Evolutionary conservation across 257 asterid genomes (phyloP), one percentile per base, ranked within the genome.

Genomic region (Catharanthus roseus): DNA sequence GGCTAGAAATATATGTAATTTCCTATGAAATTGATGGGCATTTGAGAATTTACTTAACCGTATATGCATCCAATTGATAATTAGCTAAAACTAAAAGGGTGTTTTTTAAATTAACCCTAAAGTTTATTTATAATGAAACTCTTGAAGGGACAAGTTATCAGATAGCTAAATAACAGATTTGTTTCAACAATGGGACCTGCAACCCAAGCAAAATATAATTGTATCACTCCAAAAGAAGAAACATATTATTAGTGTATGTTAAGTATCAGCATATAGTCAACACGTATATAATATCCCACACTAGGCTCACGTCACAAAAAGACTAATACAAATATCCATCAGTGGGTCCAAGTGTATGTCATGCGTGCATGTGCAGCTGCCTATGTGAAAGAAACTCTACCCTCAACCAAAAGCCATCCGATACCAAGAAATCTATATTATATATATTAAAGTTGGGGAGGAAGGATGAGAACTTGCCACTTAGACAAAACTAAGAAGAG

Each of bases 401-500:
- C 39, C 28, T 60, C 65, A 60, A 18, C 6, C 1, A 10, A 60
- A 60, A 24, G 33, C 39, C 19, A 29, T 6, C 34, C n/a, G 28
- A 33, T n/a, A 47, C 39, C 47, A 39, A 64, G 42, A 45, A 57
- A 74, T 11, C 68, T n/a, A n/a, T n/a, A n/a, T n/a, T n/a, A n/a
- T n/a, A n/a, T n/a, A n/a, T n/a, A n/a, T n/a, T n/a, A n/a, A n/a
- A n/a, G n/a, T n/a, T n/a, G n/a, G n/a, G n/a, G n/a, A n/a, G n/a
- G n/a, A n/a, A n/a, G n/a, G n/a, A n/a, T n/a, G n/a, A n/a, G n/a
- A n/a, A n/a, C n/a, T n/a, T n/a, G n/a, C n/a, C n/a, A n/a, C n/a
- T n/a, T n/a, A n/a, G n/a, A n/a, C n/a, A n/a, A n/a, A n/a, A n/a
- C n/a, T n/a, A n/a, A n/a, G n/a, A n/a, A n/a, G n/a, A n/a, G n/a